Evolutionary conservation across 352 stramenopile genomes (phyloP), one percentile per base, ranked within the genome.

Genomic region (Phytophthora fragariae): DNA sequence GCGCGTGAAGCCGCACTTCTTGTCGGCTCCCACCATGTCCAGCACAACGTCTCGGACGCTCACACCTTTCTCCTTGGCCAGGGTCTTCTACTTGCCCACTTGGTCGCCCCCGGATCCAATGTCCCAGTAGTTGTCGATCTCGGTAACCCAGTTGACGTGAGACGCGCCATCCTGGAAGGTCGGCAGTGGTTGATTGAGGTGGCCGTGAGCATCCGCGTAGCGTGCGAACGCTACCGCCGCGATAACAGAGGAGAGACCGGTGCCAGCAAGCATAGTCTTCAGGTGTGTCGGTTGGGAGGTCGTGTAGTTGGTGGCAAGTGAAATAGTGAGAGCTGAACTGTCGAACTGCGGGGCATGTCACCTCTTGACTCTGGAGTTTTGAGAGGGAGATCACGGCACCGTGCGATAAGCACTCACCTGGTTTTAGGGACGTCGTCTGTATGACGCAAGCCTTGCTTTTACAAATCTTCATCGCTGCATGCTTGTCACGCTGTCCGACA

Each of bases 1-100:
- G 1, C 50, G 61, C 10, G 77, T 82, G 59, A 82, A 68, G 46
- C 80, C 80, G 49, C 80, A 87, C 44, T 59, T 73, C 37, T 72
- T 55, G 50, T 71, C 65, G 29, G 29, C 29, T 44, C 63, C 71
- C 35, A 65, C 68, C 78, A 78, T 81, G 15, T 79, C 64, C 14
- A 82, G 61, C 35, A 82, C 67, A 10, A 81, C 70, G 55, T 82
- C 78, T 10, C 68, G 71, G 29, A 85, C 68, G 14, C 47, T 47
- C 68, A 80, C 70, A n/a, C 63, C 66, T 19, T 77, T 77, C 60
- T 81, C 61, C 35, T 67, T 66, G 14, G 75, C 62, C 63, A 82
- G 71, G 1, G 57, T 73, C 56, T 76, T 75, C 56, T 69, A 82
- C 33, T 56, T 73, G 46, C 67, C 72, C 50, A 72, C 55, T 71